Evolutionary conservation across 257 asterid genomes (phyloP).

Genomic region (Solanum tarijense): DNA sequence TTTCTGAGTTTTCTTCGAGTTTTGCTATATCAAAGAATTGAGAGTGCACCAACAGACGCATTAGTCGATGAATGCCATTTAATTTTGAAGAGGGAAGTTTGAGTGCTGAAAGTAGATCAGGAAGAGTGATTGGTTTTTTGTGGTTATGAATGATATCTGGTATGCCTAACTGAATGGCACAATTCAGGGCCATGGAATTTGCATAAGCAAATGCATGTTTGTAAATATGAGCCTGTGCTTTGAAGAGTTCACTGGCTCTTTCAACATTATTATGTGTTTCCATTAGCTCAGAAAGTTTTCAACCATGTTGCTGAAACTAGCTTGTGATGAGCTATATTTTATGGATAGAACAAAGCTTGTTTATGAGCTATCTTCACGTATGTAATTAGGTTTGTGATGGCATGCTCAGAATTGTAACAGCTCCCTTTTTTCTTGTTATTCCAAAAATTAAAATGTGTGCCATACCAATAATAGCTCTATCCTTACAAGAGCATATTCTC

Average conservation of each 20-base stretch:
- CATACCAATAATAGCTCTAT: neutral
- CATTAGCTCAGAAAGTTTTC: neutral
- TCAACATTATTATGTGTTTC: neutral
- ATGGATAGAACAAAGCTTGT: neutral
- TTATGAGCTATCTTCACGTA: neutral
- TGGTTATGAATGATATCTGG: slow-evolving; percentile 8
- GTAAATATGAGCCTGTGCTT: slow-evolving; percentile 13
- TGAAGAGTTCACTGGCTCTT: slow-evolving; percentile 4
- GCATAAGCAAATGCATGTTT: slow-evolving; percentile 2
- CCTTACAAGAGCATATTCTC: neutral
- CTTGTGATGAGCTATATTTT: neutral
- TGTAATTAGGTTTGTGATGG: neutral
- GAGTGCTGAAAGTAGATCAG: slow-evolving; percentile 4
- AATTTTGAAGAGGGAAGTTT: slow-evolving; percentile 3
- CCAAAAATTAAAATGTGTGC: neutral
- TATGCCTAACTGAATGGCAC: slow-evolving; percentile 10
- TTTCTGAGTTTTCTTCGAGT: neutral
- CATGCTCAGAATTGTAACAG: neutral
- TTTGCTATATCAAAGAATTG: slow-evolving; percentile 1
- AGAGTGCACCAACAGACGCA: slow-evolving; percentile 6
- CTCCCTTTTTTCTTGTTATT: neutral
- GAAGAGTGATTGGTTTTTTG: slow-evolving; percentile 12
- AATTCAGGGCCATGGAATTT: slow-evolving; percentile 11
- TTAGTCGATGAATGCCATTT: neutral
- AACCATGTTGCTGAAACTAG: neutral